Base-by-base conservation (phyloP, 192 early-diverging fungal species). In the Haplosporangium gracile region DNA sequence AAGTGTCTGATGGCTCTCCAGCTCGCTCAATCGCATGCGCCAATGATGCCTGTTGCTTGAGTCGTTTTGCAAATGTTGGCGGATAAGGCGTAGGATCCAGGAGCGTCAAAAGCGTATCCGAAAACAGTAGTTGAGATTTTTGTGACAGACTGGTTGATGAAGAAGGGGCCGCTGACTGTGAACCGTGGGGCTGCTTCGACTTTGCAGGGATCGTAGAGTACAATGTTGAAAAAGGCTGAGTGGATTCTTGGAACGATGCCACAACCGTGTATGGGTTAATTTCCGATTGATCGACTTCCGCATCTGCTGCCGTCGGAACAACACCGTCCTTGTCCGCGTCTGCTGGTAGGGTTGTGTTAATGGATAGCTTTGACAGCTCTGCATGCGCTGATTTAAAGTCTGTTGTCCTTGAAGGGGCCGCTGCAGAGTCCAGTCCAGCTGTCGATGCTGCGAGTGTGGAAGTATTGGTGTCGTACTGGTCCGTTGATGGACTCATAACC, bases 261-360 rank as follows among this genome's bases (percentile, higher is more conserved):
- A 85, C 78, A 63, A 68, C 68, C 15, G 15, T 76, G 47, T 85
- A 85, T 42, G 83, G 83, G 32, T 85, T 85, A 24, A 53, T 24
- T 26, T 65, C 60, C 0, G 60, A 15, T 10, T 34, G 60, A 11
- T 32, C 29, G 29, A 10, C 24, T 15, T 65, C 60, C 13, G 0
- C 11, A 65, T 65, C 26, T 2, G 29, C 13, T 15, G 60, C 60
- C 4, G 60, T 65, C 2, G 60, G 60, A 34, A 65, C 60, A 29
- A 65, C 26, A 65, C 26, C 60, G 24, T 65, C 60, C 60, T 65
- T 65, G 29, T 65, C 70, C 36, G 39, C 8, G 20, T 40, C 38
- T 18, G 53, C 15, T 15, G 74, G 74, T 36, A 26, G 24, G 53
- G 51, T 38, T 20, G 75, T 76, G 6, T 68, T 68, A 42, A 76